Base-by-base conservation (phyloP, 768 basidiomycete species). In the Leccinum boreale region DNA sequence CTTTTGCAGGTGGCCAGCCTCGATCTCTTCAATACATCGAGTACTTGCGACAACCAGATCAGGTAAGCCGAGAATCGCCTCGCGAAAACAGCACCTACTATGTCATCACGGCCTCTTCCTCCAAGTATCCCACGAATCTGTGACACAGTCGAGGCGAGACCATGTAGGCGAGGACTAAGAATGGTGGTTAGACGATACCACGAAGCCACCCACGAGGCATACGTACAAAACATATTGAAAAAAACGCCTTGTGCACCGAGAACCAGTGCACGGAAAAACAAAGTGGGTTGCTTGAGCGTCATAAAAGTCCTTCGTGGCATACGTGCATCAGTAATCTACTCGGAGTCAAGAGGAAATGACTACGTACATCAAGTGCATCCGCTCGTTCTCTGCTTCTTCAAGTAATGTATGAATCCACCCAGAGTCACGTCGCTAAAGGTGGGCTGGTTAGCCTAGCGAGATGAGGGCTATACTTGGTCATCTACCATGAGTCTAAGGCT, bases 381-480 rank as follows among this genome's bases (percentile, higher is more conserved):
- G 79, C 75, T 99, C 96, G 70, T 98, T 98, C 69, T 98, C 94
- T 12, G 94, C 94, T 76, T 97, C 96, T 69, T 94, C 89, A 17
- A 97, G 77, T 46, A 93, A 83, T 6, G 93, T 95, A 70, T 94
- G 92, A 62, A 97, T 97, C 94, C 94, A 94, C 36, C 83, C 80
- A 26, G 78, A 78, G 65, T 84, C 82, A 58, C 81, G 78, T 63
- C 77, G 73, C 78, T 83, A 60, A 45, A n/a, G 47, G 56, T 44
- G 31, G 26, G 31, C 39, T 28, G 45, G 58, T 61, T 57, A 61
- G 53, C 45, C 10, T 39, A 35, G 15, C 26, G 58, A 59, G 42
- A 53, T 42, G 54, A 57, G 28, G 45, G 33, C 14, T 29, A 55
- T 62, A 23, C 58, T 61, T 49, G 57, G 53, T 46, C 65, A 50